These are phyloP conservation scores for Mycena crocata DNA, from an alignment of 768 basidiomycete genomes.

Conservation along the genomic window DNA sequence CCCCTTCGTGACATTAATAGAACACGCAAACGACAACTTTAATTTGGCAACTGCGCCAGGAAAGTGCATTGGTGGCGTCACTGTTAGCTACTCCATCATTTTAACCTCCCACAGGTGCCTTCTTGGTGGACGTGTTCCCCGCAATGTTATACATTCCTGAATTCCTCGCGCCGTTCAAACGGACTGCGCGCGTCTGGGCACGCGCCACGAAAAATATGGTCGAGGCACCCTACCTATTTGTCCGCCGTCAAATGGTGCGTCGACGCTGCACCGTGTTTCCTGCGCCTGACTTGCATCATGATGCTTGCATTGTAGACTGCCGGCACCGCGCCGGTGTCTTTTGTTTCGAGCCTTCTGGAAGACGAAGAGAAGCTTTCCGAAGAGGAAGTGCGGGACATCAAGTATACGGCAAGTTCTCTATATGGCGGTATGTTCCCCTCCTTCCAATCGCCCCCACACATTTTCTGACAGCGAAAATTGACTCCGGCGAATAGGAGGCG, in stretches of 20 bases:
- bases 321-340: constrained; percentile 56
- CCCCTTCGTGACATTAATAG: constrained; percentile 63
- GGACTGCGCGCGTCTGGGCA: constrained; percentile 54
- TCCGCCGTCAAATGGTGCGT: constrained; percentile 61
- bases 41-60: constrained; percentile 62
- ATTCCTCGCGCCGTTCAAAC: constrained; percentile 66
- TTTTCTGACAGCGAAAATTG: not conserved
- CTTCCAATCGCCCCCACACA: too few relatives aligned
- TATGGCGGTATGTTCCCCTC: constrained; percentile 54
- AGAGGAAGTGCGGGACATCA: constrained; percentile 53
- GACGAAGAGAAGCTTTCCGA: constrained; percentile 44
- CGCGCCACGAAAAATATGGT: constrained; percentile 53
- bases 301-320: constrained; percentile 43
- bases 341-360: constrained; percentile 56
- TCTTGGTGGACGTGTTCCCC: constrained; percentile 57
- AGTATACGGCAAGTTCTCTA: constrained; percentile 57
- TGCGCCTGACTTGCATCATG: not conserved
- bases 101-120: constrained; percentile 39
- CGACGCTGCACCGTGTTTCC: not conserved
- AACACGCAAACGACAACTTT: constrained; percentile 64
- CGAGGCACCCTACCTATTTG: constrained; percentile 56
- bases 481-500: constrained; percentile 48
- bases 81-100: not conserved
- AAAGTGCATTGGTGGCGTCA: constrained; percentile 39
- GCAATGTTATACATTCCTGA: constrained; percentile 60